phyloP scores from a whole-genome alignment of 768 basidiomycete species.

The Amanita jacksonii region DNA sequence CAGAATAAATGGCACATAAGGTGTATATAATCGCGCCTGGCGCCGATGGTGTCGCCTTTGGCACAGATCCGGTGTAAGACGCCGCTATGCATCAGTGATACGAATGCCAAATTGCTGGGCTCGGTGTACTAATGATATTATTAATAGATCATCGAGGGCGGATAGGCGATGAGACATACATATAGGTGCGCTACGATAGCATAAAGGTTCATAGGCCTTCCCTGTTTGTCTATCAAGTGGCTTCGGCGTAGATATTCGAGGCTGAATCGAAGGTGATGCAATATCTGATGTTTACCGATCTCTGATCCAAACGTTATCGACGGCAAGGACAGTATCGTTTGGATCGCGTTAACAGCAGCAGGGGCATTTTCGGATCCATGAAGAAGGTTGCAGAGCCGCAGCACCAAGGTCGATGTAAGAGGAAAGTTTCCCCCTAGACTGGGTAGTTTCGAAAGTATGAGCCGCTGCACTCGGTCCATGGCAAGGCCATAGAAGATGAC shows the following conservation, averaged over 20 bases:
- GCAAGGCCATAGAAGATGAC: slow-evolving; percentile 66
- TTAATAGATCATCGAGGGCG: too few species aligned
- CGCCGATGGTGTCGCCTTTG: slow-evolving; percentile 26
- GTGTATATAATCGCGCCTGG: slow-evolving; percentile 40
- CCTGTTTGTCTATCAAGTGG: slow-evolving; percentile 40
- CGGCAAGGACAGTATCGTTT: slow-evolving; percentile 45
- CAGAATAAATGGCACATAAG: slow-evolving; percentile 61
- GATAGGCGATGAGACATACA: slow-evolving; percentile 18
- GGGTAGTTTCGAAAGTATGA: slow-evolving; percentile 55
- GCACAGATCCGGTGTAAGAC: slow-evolving; percentile 48
- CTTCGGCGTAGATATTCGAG: slow-evolving; percentile 61
- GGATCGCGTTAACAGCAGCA: slow-evolving; percentile 38
- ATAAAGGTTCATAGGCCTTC: slow-evolving; percentile 49
- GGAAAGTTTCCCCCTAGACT: slow-evolving; percentile 57
- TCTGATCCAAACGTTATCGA: slow-evolving; percentile 49
- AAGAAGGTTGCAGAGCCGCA: slow-evolving; percentile 58
- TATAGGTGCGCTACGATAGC: slow-evolving; percentile 46
- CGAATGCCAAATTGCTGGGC: slow-evolving; percentile 61
- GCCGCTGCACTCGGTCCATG: slow-evolving; percentile 51
- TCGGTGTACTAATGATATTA: slow-evolving; percentile 41
- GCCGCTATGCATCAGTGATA: slow-evolving; percentile 46
- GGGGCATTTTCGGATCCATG: slow-evolving; percentile 46
- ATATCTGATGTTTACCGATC: slow-evolving; percentile 43
- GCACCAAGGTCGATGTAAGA: slow-evolving; percentile 51
- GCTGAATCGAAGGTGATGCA: slow-evolving; percentile 60